Conservation (phyloP, 2,329 filamentous ascomycete species). For the Paraphoma sp. region DNA sequence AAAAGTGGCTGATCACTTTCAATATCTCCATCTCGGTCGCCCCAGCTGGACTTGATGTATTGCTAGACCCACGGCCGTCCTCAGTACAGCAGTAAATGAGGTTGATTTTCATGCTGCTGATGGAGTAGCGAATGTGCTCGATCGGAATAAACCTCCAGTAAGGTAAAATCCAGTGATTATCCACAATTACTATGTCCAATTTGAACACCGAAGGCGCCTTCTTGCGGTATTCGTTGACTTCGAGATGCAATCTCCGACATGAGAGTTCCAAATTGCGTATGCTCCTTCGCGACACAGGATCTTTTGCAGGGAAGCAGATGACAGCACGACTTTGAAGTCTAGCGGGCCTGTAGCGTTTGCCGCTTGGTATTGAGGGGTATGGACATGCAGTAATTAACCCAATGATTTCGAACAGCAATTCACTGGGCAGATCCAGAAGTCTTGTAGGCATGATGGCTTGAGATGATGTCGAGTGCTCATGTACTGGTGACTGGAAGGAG, state of each 20-base stretch:
- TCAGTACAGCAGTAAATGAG: conserved; percentile 15
- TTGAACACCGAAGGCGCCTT: conserved; percentile 6
- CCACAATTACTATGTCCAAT: conserved; percentile 17
- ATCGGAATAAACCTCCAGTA: conserved; percentile 14
- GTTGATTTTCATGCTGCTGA: conserved; percentile 14
- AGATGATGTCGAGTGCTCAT: conserved; percentile 3
- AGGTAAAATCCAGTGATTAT: conserved; percentile 23
- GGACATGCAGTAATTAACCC: conserved; percentile 3
- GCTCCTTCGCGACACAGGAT: background rate
- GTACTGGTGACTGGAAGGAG: background rate
- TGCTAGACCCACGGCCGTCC: conserved; percentile 1
- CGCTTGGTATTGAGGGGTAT: background rate
- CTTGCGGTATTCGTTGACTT: conserved; percentile 7
- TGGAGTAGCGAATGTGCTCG: background rate
- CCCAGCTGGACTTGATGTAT: background rate
- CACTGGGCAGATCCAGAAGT: conserved; percentile 14
- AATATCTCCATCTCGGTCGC: background rate
- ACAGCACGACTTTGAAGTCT: background rate
- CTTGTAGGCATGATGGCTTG: background rate
- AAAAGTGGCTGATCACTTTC: background rate
- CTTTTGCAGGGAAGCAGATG: conserved; percentile 6
- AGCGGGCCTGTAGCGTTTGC: conserved; percentile 8
- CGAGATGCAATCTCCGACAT: conserved; percentile 6
- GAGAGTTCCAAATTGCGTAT: conserved; percentile 8
- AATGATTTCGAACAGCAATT: conserved; percentile 17